These are phyloP conservation scores for Dactylonectria estremocensis DNA, from an alignment of 2,329 filamentous ascomycete genomes.

Conservation along the genomic window DNA sequence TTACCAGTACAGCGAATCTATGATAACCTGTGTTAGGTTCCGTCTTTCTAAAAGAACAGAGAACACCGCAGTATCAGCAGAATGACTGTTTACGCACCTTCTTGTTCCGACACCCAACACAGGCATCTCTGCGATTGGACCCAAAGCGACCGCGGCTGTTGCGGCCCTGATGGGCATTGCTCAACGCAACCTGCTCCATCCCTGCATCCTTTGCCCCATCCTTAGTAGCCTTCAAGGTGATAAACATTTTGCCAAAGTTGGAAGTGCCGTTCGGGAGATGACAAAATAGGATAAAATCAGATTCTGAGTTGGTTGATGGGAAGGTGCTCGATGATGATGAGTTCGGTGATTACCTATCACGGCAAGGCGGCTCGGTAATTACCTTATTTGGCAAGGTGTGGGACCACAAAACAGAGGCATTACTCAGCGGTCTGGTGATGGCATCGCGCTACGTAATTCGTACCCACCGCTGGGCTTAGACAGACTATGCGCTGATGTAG, in stretches of 20 bases:
- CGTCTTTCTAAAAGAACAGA: too few relatives aligned
- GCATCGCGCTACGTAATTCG: background rate
- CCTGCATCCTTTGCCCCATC: constrained; percentile 4
- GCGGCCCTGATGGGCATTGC: constrained; percentile 15
- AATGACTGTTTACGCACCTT: constrained; percentile 19
- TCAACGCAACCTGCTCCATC: constrained; percentile 30
- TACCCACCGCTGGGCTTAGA: background rate
- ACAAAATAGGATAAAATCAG: background rate
- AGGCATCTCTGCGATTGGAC: constrained; percentile 28
- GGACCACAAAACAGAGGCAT: background rate
- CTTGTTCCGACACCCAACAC: constrained; percentile 26
- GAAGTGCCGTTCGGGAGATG: constrained; percentile 9
- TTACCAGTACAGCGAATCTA: constrained; percentile 31
- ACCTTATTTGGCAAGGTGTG: background rate
- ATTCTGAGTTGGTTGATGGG: background rate
- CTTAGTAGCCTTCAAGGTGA: constrained; percentile 28
- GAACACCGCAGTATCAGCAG: background rate
- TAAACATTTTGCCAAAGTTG: constrained; percentile 30
- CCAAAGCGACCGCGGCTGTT: constrained; percentile 22
- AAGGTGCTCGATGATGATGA: background rate
- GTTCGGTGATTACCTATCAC: constrained; percentile 10
- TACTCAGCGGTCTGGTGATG: constrained; percentile 15
- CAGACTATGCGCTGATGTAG: too few relatives aligned
- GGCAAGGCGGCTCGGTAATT: constrained; percentile 19
- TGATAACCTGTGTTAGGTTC: background rate